Percentiles rank a stretch among this genome's conserved stretches.
Conservation (phyloP, 306 rosid genomes). For the Rubus idaeus region DNA sequence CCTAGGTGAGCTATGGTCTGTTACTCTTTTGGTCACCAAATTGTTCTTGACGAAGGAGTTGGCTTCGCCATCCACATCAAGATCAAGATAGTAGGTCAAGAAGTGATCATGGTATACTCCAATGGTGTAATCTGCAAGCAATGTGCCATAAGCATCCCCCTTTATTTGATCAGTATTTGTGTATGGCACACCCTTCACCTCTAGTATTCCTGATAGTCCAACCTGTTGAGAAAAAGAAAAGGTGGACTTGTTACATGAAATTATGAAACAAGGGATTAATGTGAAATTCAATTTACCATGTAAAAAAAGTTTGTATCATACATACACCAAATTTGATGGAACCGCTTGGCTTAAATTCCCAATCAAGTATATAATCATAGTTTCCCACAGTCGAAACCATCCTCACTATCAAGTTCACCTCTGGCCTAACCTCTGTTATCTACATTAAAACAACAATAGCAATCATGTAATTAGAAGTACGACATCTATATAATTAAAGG, state of each 20-base stretch:
- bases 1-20: conserved; percentile 41
- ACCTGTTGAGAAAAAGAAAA: conserved; percentile 26
- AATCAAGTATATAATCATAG: conserved; percentile 59
- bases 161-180: conserved; percentile 43
- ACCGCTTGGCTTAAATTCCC: conserved; percentile 67
- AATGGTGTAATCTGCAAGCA: conserved; percentile 52
- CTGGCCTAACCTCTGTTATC: conserved; percentile 54
- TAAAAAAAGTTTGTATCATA: background rate
- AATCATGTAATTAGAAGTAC: background rate
- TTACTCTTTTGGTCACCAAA: conserved; percentile 44
- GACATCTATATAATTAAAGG: too few relatives aligned
- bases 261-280: background rate
- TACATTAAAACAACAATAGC: conserved; percentile 16
- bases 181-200: conserved; percentile 37
- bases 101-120: conserved; percentile 69
- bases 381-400: conserved; percentile 49
- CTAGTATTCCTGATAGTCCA: conserved; percentile 53
- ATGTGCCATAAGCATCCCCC: conserved; percentile 45
- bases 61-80: conserved; percentile 54
- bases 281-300: too few relatives aligned
- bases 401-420: conserved; percentile 58
- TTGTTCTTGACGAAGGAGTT: conserved; percentile 56
- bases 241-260: background rate
- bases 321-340: conserved; percentile 58
- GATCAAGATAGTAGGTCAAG: conserved; percentile 53